Conservation (phyloP, 2,329 filamentous ascomycete species). For the Aspergillus sp. region DNA sequence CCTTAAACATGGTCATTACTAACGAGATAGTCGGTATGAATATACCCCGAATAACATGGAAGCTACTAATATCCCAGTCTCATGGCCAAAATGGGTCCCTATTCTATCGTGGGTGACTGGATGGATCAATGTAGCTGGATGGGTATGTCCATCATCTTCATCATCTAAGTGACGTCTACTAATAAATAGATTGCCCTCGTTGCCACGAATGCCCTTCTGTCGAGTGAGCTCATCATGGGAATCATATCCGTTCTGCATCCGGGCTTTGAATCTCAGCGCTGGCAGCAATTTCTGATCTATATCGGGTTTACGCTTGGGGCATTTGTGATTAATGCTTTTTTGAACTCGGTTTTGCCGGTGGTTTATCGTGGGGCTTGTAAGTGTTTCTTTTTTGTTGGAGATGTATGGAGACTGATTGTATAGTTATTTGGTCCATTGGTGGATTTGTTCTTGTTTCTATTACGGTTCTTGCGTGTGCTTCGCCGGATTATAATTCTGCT, state of each 20-base stretch:
- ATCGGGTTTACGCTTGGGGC: conserved; percentile 57
- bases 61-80: conserved; percentile 32
- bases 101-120: conserved; percentile 65
- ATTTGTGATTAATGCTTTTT: conserved; percentile 62
- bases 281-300: conserved; percentile 71
- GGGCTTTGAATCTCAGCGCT: conserved; percentile 52
- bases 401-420: conserved; percentile 3
- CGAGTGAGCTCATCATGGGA: conserved; percentile 62
- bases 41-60: neutral
- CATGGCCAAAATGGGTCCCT: conserved; percentile 56
- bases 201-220: conserved; percentile 63
- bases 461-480: conserved; percentile 60
- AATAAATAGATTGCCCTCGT: conserved; percentile 48
- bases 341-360: conserved; percentile 56
- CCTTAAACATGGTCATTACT: neutral
- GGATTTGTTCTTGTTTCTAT: conserved; percentile 67
- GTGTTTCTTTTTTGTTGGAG: neutral
- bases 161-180: conserved; percentile 1
- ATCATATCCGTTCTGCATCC: conserved; percentile 58
- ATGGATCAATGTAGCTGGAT: conserved; percentile 65
- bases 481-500: conserved; percentile 60
- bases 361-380: conserved; percentile 61
- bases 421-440: conserved; percentile 61
- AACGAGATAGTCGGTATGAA: neutral
- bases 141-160: conserved; percentile 42